Evolutionary conservation across 1,284 basidiomycete species (phyloP).

Genomic region (Microbotryum lychnidis-dioicae): DNA sequence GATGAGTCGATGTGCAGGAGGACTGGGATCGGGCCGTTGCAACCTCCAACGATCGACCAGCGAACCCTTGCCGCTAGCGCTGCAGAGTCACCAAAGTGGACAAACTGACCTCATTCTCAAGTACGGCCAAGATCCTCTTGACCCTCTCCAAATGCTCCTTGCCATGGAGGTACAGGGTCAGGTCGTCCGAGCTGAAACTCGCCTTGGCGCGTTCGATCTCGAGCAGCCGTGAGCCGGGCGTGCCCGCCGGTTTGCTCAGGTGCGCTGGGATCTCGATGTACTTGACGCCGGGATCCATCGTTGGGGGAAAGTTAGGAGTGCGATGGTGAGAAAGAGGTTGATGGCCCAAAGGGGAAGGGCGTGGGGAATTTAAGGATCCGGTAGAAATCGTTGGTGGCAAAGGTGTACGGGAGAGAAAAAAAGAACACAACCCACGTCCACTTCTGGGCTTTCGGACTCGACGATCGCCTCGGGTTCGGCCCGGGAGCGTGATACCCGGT

Average conservation of each 20-base stretch:
- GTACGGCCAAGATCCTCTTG: slow-evolving; percentile 14
- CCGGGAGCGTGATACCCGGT: too few relatives aligned
- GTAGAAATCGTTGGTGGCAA: not conserved
- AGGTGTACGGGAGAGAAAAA: not conserved
- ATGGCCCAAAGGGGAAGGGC: too few relatives aligned
- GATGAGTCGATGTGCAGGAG: not conserved
- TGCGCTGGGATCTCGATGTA: slow-evolving; percentile 24
- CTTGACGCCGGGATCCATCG: not conserved
- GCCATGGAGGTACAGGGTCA: slow-evolving; percentile 29
- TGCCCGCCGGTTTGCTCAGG: slow-evolving; percentile 14
- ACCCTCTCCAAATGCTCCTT: slow-evolving; percentile 16
- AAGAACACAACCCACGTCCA: too few relatives aligned
- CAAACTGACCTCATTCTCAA: slow-evolving; percentile 27
- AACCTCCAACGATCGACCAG: not conserved
- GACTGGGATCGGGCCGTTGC: not conserved
- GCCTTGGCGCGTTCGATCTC: slow-evolving; percentile 32
- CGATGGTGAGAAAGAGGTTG: not conserved
- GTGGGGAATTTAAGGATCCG: not conserved
- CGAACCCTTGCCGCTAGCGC: not conserved
- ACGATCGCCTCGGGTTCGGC: too few relatives aligned
- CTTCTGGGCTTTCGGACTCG: too few relatives aligned
- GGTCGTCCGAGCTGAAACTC: slow-evolving; percentile 22
- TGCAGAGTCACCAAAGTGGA: not conserved
- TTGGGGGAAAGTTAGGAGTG: not conserved
- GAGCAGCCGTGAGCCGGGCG: slow-evolving; percentile 25